Evolutionary conservation across 306 rosid species (phyloP).

Genomic region (Acacia crassicarpa): DNA sequence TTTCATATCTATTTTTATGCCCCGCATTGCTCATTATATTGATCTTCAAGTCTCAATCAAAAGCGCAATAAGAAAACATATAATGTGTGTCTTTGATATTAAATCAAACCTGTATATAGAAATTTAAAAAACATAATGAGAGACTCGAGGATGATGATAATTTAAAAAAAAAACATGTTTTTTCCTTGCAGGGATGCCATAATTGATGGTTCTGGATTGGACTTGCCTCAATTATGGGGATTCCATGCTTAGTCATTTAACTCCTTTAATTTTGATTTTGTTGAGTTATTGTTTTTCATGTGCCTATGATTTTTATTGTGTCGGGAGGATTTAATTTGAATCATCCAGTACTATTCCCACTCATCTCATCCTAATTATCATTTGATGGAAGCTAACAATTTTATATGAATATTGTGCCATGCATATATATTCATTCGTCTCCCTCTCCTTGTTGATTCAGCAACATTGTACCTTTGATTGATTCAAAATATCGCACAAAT

Average conservation of each 20-base stretch:
- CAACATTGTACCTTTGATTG: too few species aligned
- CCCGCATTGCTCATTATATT: not conserved
- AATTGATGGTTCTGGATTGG: slow-evolving; percentile 19
- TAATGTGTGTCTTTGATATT: slow-evolving; percentile 20
- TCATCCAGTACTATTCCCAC: not conserved
- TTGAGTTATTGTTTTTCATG: not conserved
- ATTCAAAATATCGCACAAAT: not conserved
- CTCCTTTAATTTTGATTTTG: not conserved
- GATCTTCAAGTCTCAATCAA: slow-evolving; percentile 45
- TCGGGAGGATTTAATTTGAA: not conserved
- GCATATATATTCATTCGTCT: not conserved
- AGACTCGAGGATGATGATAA: not conserved
- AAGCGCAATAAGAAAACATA: slow-evolving; percentile 19
- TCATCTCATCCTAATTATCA: not conserved
- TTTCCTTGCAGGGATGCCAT: slow-evolving; percentile 12
- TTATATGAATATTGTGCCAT: not conserved
- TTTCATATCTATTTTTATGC: slow-evolving; percentile 34
- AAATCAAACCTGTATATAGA: slow-evolving; percentile 10
- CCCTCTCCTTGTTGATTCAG: not conserved
- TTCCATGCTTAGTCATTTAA: slow-evolving; percentile 29
- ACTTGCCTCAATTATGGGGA: slow-evolving; percentile 37
- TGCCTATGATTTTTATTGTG: not conserved
- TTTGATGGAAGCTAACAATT: not conserved
- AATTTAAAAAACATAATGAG: too few species aligned
- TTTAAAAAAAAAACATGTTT: slow-evolving; percentile 3